These are phyloP conservation scores for Umbelopsis sp. DNA, from an alignment of 371 early-diverging fungal genomes.

Conservation along the genomic window DNA sequence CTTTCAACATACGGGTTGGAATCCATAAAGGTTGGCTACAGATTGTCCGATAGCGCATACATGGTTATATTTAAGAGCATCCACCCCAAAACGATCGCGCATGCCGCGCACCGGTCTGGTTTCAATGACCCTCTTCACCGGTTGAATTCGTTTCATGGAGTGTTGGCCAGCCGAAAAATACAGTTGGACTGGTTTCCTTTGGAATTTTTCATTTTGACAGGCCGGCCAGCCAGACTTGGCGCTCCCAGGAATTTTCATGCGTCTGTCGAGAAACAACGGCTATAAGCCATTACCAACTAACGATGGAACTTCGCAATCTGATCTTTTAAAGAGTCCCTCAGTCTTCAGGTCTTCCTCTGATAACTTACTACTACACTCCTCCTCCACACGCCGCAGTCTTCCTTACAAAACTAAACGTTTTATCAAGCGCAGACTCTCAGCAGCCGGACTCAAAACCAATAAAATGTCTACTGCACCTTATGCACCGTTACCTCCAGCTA, in stretches of 20 bases:
- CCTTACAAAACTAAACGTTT: conserved; percentile 14
- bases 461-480: not conserved
- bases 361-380: not conserved
- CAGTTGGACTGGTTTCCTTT: not conserved
- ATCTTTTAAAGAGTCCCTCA: not conserved
- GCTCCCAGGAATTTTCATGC: conserved; percentile 6
- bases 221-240: not conserved
- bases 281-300: conserved; percentile 9
- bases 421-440: conserved; percentile 13
- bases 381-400: not conserved
- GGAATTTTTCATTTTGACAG: conserved; percentile 1
- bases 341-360: not conserved
- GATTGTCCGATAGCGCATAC: not conserved
- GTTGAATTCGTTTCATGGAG: not conserved
- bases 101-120: conserved; percentile 13
- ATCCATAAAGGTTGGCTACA: conserved; percentile 6
- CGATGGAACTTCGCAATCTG: conserved; percentile 1
- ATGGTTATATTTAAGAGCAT: conserved; percentile 3
- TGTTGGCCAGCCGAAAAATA: not conserved
- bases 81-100: conserved; percentile 6
- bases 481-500: conserved; percentile 8
- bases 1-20: conserved; percentile 2
- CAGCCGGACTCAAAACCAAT: conserved; percentile 10
- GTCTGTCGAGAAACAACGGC: conserved; percentile 12
- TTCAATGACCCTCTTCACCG: conserved; percentile 12